These are phyloP conservation scores for Pichia kluyveri DNA, from an alignment of 805 yeast species.

Conservation along the genomic window DNA sequence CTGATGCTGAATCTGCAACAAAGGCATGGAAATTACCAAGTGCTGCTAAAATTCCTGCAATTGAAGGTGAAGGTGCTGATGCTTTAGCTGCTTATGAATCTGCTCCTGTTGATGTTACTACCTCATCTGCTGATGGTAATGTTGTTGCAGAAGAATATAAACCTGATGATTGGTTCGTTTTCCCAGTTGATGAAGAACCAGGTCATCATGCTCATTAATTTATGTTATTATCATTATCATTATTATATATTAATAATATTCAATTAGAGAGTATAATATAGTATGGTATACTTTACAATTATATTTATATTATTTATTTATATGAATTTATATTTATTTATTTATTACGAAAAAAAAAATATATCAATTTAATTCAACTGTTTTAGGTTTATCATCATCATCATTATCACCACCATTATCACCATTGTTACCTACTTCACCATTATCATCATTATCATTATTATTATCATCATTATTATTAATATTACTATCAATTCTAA, in stretches of 20 bases:
- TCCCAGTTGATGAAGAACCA: conserved; percentile 55
- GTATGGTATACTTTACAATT: too few species aligned
- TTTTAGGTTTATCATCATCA: too few species aligned
- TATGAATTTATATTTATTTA: background rate
- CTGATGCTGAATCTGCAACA: conserved; percentile 71
- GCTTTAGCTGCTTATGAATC: conserved; percentile 62
- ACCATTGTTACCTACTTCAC: background rate
- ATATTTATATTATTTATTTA: background rate
- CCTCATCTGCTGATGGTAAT: conserved; percentile 35
- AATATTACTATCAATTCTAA: background rate
- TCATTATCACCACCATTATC: too few species aligned
- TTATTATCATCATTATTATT: background rate
- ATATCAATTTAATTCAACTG: too few species aligned
- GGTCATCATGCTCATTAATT: conserved; percentile 20
- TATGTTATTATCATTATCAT: background rate
- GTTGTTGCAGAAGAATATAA: conserved; percentile 33
- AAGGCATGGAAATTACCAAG: conserved; percentile 77
- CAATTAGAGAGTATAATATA: too few species aligned
- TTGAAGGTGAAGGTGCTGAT: conserved; percentile 59
- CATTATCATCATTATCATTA: background rate
- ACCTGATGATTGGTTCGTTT: conserved; percentile 72
- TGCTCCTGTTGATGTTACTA: conserved; percentile 65
- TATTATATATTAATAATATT: background rate
- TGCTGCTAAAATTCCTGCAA: conserved; percentile 65
- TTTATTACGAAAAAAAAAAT: background rate